phyloP scores from a whole-genome alignment of 352 stramenopile genomes.

The Globisporangium cylindrosporum region DNA sequence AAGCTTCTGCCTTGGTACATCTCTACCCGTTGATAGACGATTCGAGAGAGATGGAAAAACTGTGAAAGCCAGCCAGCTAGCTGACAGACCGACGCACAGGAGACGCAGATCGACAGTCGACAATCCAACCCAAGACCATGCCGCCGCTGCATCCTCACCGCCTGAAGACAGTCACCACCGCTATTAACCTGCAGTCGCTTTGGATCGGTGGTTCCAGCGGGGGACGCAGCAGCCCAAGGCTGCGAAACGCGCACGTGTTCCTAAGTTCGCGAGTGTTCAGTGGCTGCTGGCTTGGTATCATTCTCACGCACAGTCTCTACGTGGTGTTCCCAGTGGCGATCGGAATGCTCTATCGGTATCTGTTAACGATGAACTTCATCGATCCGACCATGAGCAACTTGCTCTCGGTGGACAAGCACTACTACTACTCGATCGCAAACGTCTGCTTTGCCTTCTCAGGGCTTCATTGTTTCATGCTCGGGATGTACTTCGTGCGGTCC shows the following conservation, averaged over 20 bases:
- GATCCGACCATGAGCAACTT: background rate
- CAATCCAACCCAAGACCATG: too few relatives aligned
- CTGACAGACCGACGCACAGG: too few relatives aligned
- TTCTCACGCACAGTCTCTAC: conserved; percentile 6
- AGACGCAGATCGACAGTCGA: too few relatives aligned
- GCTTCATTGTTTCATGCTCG: background rate
- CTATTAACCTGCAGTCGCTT: too few relatives aligned
- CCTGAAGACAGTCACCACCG: too few relatives aligned
- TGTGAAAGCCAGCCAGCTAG: too few relatives aligned
- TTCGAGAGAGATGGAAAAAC: too few relatives aligned
- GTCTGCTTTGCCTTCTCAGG: conserved; percentile 3
- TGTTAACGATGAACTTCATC: conserved; percentile 4
- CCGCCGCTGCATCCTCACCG: too few relatives aligned
- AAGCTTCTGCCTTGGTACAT: too few relatives aligned
- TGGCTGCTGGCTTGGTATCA: background rate
- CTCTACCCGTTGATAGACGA: too few relatives aligned
- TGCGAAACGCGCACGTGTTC: conserved; percentile 1
- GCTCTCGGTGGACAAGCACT: background rate
- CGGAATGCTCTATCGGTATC: conserved; percentile 8
- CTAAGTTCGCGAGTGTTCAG: background rate
- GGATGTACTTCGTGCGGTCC: conserved; percentile 6
- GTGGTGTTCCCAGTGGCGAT: background rate
- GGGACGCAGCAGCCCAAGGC: too few relatives aligned
- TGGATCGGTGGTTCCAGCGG: too few relatives aligned
- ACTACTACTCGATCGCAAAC: conserved; percentile 8